Percentiles rank a stretch among this genome's conserved stretches.
phyloP scores from a whole-genome alignment of 2,329 filamentous ascomycete genomes.

The Ampelomyces quisqualis region DNA sequence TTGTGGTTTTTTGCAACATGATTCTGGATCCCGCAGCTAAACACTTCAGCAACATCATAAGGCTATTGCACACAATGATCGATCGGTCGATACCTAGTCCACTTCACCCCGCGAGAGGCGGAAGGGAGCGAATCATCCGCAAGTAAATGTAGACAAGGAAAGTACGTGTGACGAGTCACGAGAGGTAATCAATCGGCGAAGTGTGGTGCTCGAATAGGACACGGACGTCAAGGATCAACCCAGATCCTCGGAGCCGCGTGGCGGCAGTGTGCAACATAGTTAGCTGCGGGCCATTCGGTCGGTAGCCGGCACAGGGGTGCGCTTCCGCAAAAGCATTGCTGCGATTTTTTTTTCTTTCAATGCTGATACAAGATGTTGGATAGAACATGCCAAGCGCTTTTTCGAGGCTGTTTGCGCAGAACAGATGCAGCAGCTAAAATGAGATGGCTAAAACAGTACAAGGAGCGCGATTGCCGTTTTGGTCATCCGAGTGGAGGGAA shows the following conservation, averaged over 20 bases:
- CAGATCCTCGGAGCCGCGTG: conserved; percentile 12
- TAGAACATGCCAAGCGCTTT: conserved; percentile 1
- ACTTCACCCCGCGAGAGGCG: no score
- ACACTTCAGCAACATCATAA: no score
- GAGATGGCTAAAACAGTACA: not conserved
- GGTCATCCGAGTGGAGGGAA: no score
- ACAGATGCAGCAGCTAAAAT: conserved; percentile 16
- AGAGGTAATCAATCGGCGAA: conserved; percentile 16
- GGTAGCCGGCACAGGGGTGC: conserved; percentile 24
- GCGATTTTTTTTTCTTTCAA: conserved; percentile 5
- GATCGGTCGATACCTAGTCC: no score
- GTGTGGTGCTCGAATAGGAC: conserved; percentile 7
- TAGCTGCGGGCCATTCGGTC: conserved; percentile 8
- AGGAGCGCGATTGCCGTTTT: not conserved
- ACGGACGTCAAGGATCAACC: conserved; percentile 7
- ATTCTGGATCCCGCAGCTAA: no score
- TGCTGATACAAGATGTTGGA: conserved; percentile 21
- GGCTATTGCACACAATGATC: no score
- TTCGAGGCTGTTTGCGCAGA: not conserved
- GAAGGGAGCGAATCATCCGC: conserved; percentile 13
- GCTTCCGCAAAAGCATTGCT: conserved; percentile 36
- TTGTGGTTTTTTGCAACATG: no score
- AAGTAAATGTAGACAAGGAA: conserved; percentile 13
- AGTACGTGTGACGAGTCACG: conserved; percentile 15
- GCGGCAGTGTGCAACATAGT: conserved; percentile 7